phyloP scores from a whole-genome alignment of 2,329 filamentous ascomycete species.

The Colletotrichum cereale region DNA sequence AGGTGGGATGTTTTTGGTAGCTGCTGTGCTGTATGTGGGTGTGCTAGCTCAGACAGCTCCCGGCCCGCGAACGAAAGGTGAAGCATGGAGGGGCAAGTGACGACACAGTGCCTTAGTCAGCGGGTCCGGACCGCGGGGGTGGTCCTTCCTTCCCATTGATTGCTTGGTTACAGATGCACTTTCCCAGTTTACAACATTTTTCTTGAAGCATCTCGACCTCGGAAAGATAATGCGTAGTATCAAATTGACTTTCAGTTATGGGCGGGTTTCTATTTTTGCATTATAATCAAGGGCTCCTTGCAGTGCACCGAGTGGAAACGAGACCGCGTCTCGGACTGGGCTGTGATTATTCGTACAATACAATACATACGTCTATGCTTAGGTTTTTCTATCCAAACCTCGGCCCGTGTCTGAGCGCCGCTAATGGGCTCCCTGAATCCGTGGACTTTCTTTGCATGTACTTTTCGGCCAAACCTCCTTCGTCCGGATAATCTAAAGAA shows the following conservation, averaged over 20 bases:
- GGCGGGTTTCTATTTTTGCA: not conserved
- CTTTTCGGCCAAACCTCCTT: not conserved
- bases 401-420: slow-evolving; percentile 9
- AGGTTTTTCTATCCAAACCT: slow-evolving; percentile 18
- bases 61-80: not conserved
- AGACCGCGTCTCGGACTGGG: not conserved
- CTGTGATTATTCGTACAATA: slow-evolving; percentile 11
- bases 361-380: slow-evolving; percentile 17
- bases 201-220: not conserved
- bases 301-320: not conserved
- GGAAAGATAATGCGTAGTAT: not conserved
- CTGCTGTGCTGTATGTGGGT: slow-evolving; percentile 14
- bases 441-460: not conserved
- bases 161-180: not conserved
- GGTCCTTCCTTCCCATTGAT: not conserved
- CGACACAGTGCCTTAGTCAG: slow-evolving; percentile 18
- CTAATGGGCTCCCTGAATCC: not conserved
- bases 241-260: not conserved
- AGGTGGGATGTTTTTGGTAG: not conserved
- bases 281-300: too few species aligned
- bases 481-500: not conserved
- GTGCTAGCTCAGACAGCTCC: slow-evolving; percentile 13
- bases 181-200: not conserved
- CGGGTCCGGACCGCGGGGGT: not conserved
- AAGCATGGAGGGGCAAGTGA: slow-evolving; percentile 14